These are phyloP conservation scores for Pyrenochaeta sp. DNA, from an alignment of 2,329 filamentous ascomycete genomes.

Conservation along the genomic window DNA sequence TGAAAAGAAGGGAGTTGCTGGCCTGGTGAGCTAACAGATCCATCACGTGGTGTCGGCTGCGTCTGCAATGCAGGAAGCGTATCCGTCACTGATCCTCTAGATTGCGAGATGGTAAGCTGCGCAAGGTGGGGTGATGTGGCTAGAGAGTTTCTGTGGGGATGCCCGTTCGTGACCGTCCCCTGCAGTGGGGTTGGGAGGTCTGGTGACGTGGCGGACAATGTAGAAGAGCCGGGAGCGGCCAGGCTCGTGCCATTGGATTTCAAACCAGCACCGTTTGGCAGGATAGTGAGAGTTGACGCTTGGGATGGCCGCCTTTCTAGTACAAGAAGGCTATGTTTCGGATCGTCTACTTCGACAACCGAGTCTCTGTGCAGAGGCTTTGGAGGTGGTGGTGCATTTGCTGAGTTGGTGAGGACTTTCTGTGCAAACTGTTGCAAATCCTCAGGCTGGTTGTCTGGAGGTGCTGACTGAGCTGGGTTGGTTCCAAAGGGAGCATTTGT, in stretches of 20 bases:
- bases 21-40: conserved; percentile 37
- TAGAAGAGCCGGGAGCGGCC: conserved; percentile 11
- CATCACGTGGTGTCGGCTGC: conserved; percentile 40
- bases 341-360: conserved; percentile 23
- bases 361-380: conserved; percentile 25
- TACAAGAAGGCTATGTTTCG: conserved; percentile 6
- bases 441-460: conserved; percentile 12
- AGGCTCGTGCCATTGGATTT: conserved; percentile 9
- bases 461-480: conserved; percentile 7
- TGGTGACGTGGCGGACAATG: conserved; percentile 15
- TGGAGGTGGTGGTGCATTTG: conserved; percentile 8
- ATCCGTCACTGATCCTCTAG: conserved; percentile 35
- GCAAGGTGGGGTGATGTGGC: conserved; percentile 40
- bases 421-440: conserved; percentile 27
- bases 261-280: conserved; percentile 12
- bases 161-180: conserved; percentile 27
- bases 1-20: conserved; percentile 43
- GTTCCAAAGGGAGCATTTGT: conserved; percentile 9
- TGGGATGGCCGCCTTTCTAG: conserved; percentile 22
- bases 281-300: conserved; percentile 4
- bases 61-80: conserved; percentile 49
- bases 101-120: conserved; percentile 42
- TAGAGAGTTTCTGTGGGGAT: conserved; percentile 29
- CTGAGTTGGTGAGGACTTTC: conserved; percentile 22
- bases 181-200: conserved; percentile 23